Evolutionary conservation across 257 asterid genomes (phyloP), one percentile per base, ranked within the genome.

Genomic region (Salvia splendens): DNA sequence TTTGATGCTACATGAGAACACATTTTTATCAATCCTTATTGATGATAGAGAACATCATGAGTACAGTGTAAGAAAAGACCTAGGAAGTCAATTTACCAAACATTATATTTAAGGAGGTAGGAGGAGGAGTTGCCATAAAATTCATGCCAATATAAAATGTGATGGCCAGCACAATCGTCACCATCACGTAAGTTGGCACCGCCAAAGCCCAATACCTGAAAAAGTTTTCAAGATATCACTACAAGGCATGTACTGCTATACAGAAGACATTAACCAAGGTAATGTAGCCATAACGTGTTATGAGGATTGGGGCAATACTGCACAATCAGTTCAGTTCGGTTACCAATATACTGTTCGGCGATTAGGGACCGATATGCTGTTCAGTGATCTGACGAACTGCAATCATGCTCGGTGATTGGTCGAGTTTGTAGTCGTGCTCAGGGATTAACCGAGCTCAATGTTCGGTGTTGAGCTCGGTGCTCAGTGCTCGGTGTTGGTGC

Each of bases 121-220:
- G 89, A 73, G 97, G 88, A 71, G 95, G 96, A 54, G 96, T 77
- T 38, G 92, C 82, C 91, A 93, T 76, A 73, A 90, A 93, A 68
- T 93, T 90, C 71, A 88, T 73, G 74, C 95, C 95, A 42, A 84
- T 82, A 66, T 90, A 90, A 57, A 88, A 80, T 49, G 74, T 86
- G 51, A 88, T 65, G 12, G 85, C 92, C 73, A 90, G 74, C 42
- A 72, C 78, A 59, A 86, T 53, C 10, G 92, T 79, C 73, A 88
- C 85, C 82, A 82, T 85, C 36, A 61, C 60, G 79, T 81, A 90
- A 30, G 96, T 83, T 30, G 97, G 98, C 74, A 80, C 85, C 50
- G 89, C 95, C 87, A 90, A 68, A 67, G 97, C 96, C 97, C 95
- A 90, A 61, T 85, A 85, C 82, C 96, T 92, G 93, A 61, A 72